Base-by-base conservation (phyloP, 1,139 yeast species). In the Candida smagusa region DNA sequence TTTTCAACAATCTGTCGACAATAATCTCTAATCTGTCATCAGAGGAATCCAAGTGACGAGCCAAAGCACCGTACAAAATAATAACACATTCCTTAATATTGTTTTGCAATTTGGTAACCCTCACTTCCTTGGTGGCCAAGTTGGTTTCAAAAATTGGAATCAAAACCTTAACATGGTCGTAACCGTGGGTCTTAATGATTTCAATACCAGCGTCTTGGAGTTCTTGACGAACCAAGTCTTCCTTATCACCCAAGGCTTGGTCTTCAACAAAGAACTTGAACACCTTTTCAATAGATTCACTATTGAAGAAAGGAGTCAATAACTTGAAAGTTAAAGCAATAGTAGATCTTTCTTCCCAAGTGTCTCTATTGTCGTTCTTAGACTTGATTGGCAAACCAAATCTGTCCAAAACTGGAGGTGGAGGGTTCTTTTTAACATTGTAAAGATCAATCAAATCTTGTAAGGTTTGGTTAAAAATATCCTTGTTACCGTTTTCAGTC, bases 171-270 rank as follows among this genome's bases (percentile, higher is more conserved):
- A 89, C 83, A 41, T 72, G 69, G 4, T 61, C 56, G 13, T 77
- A 67, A 12, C 96, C 96, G 47, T 83, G 84, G 2, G 57, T 52
- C 34, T 79, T 72, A 38, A 92, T 79, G 28, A 87, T 71, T 30
- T 74, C 79, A 40, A 84, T 72, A 39, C 96, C 98, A n/a, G 96
- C 94, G 41, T 84, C 92, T 54, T 88, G 89, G 57, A 90, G 73
- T 54, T 85, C 94, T 46, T 81, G 85, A 41, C 92, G 79, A 3
- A 88, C 96, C 38, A 77, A 63, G 3, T 76, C 68, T 44, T 84
- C 85, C 43, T 74, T 72, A 54, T 90, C 97, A 27, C 87, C 89
- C 36, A 89, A 62, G 0, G 89, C 84, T 35, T 77, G 74, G 23
- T 74, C 76, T 12, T 73, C 63, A 16, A 84, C 77, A 43, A 86